These are phyloP conservation scores for Claviceps pazoutovae DNA, from an alignment of 2,329 filamentous ascomycete species.

Conservation along the genomic window DNA sequence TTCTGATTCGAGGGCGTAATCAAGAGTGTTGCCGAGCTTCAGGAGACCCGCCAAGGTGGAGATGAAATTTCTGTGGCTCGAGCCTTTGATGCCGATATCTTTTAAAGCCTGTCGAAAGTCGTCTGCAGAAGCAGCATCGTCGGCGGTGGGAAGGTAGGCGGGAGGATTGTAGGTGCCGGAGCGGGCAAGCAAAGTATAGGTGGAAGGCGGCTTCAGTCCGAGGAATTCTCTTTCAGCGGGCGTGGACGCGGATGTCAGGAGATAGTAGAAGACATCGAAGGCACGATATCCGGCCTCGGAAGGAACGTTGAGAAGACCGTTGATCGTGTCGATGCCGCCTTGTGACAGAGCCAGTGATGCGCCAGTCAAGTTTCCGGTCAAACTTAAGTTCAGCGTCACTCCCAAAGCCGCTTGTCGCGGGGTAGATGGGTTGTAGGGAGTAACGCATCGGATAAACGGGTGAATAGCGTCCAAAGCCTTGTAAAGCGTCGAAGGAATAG, in stretches of 20 bases:
- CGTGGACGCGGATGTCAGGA: slow-evolving; percentile 82
- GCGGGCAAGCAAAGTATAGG: slow-evolving; percentile 65
- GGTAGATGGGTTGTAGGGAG: slow-evolving; percentile 76
- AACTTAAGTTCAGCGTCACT: slow-evolving; percentile 66
- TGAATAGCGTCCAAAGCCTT: slow-evolving; percentile 68
- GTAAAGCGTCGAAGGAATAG: slow-evolving; percentile 61
- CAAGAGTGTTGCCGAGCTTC: slow-evolving; percentile 82
- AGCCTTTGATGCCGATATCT: slow-evolving; percentile 85
- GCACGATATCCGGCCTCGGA: slow-evolving; percentile 70
- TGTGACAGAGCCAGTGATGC: slow-evolving; percentile 69
- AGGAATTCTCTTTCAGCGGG: slow-evolving; percentile 81
- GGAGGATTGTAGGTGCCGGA: slow-evolving; percentile 80
- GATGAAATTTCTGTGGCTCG: slow-evolving; percentile 67
- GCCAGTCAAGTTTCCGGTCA: slow-evolving; percentile 64
- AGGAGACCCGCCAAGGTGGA: slow-evolving; percentile 74
- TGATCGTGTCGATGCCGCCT: slow-evolving; percentile 71
- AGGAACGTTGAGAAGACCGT: slow-evolving; percentile 70
- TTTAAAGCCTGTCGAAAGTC: slow-evolving; percentile 82
- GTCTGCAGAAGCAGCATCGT: slow-evolving; percentile 84
- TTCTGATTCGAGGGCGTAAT: slow-evolving; percentile 74
- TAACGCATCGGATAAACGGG: slow-evolving; percentile 78
- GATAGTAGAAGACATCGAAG: slow-evolving; percentile 96
- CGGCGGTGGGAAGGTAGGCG: slow-evolving; percentile 77
- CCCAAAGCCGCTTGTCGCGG: slow-evolving; percentile 69
- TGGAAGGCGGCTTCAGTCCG: slow-evolving; percentile 60